Conservation (phyloP, 2,329 filamentous ascomycete genomes). For the Fusarium compactum region DNA sequence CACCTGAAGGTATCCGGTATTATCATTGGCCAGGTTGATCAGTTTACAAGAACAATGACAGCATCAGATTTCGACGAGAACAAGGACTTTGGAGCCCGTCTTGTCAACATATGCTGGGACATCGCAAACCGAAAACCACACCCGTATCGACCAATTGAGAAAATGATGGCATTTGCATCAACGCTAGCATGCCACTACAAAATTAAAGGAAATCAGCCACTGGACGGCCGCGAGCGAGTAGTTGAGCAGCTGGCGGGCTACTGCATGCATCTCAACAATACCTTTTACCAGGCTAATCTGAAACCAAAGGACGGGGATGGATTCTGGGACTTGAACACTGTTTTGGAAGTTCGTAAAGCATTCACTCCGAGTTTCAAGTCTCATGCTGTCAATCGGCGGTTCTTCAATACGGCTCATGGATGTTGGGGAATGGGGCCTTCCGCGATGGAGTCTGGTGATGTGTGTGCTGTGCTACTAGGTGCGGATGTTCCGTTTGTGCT, state of each 20-base stretch:
- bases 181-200: slow-evolving; percentile 4
- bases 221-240: background rate
- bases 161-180: slow-evolving; percentile 8
- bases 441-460: background rate
- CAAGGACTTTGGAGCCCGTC: background rate
- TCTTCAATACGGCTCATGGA: slow-evolving; percentile 2
- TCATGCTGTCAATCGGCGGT: slow-evolving; percentile 3
- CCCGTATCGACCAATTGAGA: background rate
- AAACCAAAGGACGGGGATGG: background rate
- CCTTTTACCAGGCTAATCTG: background rate
- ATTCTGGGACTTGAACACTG: slow-evolving; percentile 3
- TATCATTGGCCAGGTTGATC: background rate
- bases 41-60: slow-evolving; percentile 6
- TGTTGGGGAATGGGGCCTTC: slow-evolving; percentile 8
- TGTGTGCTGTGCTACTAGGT: slow-evolving; percentile 6
- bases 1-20: background rate
- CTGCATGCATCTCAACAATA: background rate
- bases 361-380: slow-evolving; percentile 10
- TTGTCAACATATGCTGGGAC: slow-evolving; percentile 11
- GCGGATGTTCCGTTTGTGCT: slow-evolving; percentile 14
- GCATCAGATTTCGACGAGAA: slow-evolving; percentile 1
- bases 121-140: background rate
- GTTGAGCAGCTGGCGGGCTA: slow-evolving; percentile 16
- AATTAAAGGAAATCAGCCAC: background rate
- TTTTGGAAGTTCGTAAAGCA: background rate